Conservation (phyloP, 306 rosid genomes). For the Lathyrus oleraceus region DNA sequence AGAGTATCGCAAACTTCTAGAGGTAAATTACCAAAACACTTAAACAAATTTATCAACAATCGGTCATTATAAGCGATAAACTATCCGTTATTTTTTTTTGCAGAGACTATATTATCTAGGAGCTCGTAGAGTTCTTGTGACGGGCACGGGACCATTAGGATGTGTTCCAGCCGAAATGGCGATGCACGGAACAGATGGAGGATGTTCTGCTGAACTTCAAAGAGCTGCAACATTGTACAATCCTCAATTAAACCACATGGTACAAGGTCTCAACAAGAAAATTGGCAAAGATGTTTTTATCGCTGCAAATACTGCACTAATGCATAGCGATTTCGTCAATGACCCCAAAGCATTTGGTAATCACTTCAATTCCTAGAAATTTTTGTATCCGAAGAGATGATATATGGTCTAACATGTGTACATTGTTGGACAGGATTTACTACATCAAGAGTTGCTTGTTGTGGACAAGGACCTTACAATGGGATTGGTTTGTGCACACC, state of each 20-base stretch:
- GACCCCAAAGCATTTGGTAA: conserved; percentile 66
- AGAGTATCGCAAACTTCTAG: conserved; percentile 59
- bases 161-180: conserved; percentile 82
- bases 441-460: conserved; percentile 64
- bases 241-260: conserved; percentile 64
- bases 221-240: conserved; percentile 65
- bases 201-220: conserved; percentile 64
- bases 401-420: neutral
- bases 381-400: too few relatives aligned
- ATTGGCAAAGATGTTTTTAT: conserved; percentile 57
- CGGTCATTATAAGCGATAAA: too few relatives aligned
- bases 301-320: conserved; percentile 49
- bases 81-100: too few relatives aligned
- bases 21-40: conserved; percentile 37
- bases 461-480: conserved; percentile 87
- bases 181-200: conserved; percentile 51
- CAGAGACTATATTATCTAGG: conserved; percentile 56
- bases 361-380: too few relatives aligned
- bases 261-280: conserved; percentile 53
- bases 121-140: conserved; percentile 69
- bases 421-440: conserved; percentile 52
- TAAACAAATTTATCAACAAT: too few relatives aligned
- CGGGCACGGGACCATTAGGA: conserved; percentile 77
- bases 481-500: conserved; percentile 72
- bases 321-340: conserved; percentile 54